A percentile compares a stretch with the other conserved stretches of the same genome.
Conservation (phyloP, 805 yeast species). For the Schizosaccharomyces japonicus region DNA sequence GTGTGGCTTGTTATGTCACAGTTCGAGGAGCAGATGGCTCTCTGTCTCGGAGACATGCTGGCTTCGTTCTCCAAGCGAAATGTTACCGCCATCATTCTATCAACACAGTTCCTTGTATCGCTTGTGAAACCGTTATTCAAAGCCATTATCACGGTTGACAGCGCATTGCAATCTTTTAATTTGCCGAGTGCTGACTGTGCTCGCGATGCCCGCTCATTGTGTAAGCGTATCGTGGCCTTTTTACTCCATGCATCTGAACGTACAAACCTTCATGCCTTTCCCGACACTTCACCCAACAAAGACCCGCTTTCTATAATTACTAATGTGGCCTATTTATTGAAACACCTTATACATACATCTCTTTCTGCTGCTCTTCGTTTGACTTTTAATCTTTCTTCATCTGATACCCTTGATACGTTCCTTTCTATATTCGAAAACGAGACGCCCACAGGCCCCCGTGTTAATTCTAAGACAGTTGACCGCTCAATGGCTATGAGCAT, state of each 20-base stretch:
- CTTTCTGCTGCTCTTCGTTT: no score
- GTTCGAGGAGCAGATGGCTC: conserved; percentile 76
- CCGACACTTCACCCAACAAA: no score
- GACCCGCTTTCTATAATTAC: no score
- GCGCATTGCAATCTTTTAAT: conserved; percentile 5
- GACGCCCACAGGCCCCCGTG: conserved; percentile 28
- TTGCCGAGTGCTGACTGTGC: conserved; percentile 12
- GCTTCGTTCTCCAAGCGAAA: conserved; percentile 56
- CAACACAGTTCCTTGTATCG: conserved; percentile 48
- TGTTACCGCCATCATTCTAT: conserved; percentile 37
- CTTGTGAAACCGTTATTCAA: conserved; percentile 54
- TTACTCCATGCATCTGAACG: no score
- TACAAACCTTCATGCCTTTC: no score
- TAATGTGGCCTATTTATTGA: no score
- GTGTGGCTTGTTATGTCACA: conserved; percentile 76
- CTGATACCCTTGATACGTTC: no score
- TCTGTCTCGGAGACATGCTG: conserved; percentile 76
- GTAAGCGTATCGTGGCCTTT: conserved; percentile 62
- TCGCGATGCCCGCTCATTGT: conserved; percentile 55
- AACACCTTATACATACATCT: no score
- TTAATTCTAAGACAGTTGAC: conserved; percentile 16
- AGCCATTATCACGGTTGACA: conserved; percentile 31
- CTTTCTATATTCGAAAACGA: no score
- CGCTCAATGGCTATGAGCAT: no score
- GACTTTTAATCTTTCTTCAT: no score